Conservation (phyloP, 2,329 filamentous ascomycete species). For the Exserohilum turcica region DNA sequence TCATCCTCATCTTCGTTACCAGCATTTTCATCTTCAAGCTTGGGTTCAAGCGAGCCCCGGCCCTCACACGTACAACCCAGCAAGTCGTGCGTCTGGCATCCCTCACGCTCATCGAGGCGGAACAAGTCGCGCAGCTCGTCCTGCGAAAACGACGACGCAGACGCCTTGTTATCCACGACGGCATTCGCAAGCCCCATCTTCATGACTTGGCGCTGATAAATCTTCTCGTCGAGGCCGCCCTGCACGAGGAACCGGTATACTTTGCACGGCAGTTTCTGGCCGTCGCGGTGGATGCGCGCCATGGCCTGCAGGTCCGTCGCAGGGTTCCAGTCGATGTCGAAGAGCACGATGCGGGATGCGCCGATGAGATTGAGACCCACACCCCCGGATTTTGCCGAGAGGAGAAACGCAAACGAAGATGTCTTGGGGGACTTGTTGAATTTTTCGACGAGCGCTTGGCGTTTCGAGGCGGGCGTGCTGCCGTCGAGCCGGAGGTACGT, state of each 20-base stretch:
- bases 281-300: slow-evolving; percentile 74
- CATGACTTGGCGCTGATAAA: slow-evolving; percentile 73
- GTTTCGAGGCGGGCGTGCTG: slow-evolving; percentile 65
- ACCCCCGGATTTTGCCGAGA: slow-evolving; percentile 74
- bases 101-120: slow-evolving; percentile 63
- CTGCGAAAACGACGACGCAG: slow-evolving; percentile 65
- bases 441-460: slow-evolving; percentile 70
- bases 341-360: slow-evolving; percentile 71
- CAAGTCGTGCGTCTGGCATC: slow-evolving; percentile 71
- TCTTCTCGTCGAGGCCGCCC: slow-evolving; percentile 74
- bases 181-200: slow-evolving; percentile 73
- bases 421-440: slow-evolving; percentile 67
- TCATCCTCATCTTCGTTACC: slow-evolving; percentile 30
- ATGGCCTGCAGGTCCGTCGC: slow-evolving; percentile 75
- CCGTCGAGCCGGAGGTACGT: slow-evolving; percentile 72
- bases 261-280: slow-evolving; percentile 69
- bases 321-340: slow-evolving; percentile 78
- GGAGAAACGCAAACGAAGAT: slow-evolving; percentile 69
- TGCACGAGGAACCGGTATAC: slow-evolving; percentile 73
- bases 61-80: slow-evolving; percentile 68
- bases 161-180: slow-evolving; percentile 70
- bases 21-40: slow-evolving; percentile 21
- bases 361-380: slow-evolving; percentile 73
- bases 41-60: slow-evolving; percentile 47
- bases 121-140: slow-evolving; percentile 72